Conservation (phyloP, 2,329 filamentous ascomycete species). For the Cercospora zeae-maydis region DNA sequence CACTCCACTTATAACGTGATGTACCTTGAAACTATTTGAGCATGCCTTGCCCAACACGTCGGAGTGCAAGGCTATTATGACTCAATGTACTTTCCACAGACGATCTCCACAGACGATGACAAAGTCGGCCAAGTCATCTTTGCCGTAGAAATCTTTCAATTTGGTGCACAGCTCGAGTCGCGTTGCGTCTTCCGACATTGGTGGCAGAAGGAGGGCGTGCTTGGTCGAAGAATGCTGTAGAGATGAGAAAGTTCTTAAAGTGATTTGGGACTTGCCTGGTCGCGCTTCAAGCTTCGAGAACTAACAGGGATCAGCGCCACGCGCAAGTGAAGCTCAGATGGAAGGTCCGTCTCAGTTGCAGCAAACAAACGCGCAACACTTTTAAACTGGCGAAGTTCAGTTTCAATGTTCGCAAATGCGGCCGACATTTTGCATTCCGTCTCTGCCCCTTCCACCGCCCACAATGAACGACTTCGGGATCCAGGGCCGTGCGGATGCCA, state of each 20-base stretch:
- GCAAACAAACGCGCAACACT: neutral
- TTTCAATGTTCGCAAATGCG: neutral
- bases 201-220: neutral
- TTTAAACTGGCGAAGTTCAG: neutral
- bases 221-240: too few species aligned
- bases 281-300: neutral
- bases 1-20: too few species aligned
- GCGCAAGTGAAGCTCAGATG: neutral
- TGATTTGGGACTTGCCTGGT: neutral
- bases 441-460: neutral
- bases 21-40: neutral
- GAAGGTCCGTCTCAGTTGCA: neutral
- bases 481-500: neutral
- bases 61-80: neutral
- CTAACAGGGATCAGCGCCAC: neutral
- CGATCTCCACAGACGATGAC: neutral
- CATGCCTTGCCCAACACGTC: neutral
- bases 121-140: neutral
- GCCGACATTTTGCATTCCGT: neutral
- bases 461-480: neutral
- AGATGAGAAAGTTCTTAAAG: neutral
- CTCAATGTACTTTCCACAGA: neutral
- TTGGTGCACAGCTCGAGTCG: neutral
- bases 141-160: neutral
- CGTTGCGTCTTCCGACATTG: neutral